Base-by-base conservation (phyloP, 1,284 basidiomycete genomes). In the Calocybe gambosa region DNA sequence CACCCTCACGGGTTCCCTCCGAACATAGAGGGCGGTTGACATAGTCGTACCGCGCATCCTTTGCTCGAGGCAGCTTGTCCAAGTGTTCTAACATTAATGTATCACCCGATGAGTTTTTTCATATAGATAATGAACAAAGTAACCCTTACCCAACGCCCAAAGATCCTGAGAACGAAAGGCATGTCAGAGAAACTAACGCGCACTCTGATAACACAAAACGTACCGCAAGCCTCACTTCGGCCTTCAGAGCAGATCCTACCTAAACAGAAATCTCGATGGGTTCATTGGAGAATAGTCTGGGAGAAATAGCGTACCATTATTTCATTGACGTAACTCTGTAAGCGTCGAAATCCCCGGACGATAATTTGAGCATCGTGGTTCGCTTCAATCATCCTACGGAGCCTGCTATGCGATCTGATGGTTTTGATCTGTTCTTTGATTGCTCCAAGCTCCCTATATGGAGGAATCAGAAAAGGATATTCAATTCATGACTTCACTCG, bases 61-160 rank as follows among this genome's bases (percentile, higher is more conserved):
- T 53, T 26, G 47, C 54, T 25, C 47, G 45, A 10, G 54, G 54
- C 10, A 55, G 35, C 19, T 51, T 55, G 40, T 55, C 51, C 36
- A 55, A 43, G 29, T 48, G 51, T 48, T 53, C 51, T 53, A 31
- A 7, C 25, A 21, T 1, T 5, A 34, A n/a, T 38, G 26, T 39
- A 31, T 38, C n/a, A 19, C 10, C 13, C 8, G 35, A 37, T 13
- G 35, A n/a, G 5, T 15, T 26, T 23, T 19, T 31, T n/a, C n/a
- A 2, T 16, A 12, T 15, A 23, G 29, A 1, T 16, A 13, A 2
- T 23, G 25, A 13, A 25, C 5, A 25, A 1, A 31, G 20, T 15
- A 1, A 45, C 9, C 9, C 45, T 13, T 46, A 52, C 51, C 47
- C 12, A 49, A 37, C 9, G 51, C 47, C 40, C 46, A 48, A n/a